A percentile compares a stretch with the other conserved stretches of the same genome.
phyloP scores from a whole-genome alignment of 176 grass and related monocot genomes.

The Lolium perenne region DNA sequence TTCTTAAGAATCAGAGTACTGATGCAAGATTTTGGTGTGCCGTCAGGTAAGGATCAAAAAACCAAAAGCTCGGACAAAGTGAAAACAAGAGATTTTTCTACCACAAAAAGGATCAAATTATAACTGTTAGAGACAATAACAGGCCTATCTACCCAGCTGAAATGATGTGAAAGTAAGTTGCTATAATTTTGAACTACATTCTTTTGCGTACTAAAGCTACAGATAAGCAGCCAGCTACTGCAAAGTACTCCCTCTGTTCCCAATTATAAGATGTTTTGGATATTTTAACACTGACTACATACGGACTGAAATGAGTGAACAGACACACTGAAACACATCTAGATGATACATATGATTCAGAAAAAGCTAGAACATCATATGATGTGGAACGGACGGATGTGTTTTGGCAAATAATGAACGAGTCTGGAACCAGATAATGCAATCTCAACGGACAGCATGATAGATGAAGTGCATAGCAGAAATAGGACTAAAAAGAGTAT shows the following conservation, averaged over 20 bases:
- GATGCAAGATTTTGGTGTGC: background rate
- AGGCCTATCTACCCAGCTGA: background rate
- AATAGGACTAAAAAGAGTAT: background rate
- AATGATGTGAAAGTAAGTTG: constrained; percentile 2
- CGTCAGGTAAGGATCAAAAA: background rate
- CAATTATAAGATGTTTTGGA: no score
- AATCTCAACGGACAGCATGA: background rate
- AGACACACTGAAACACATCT: no score
- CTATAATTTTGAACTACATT: background rate
- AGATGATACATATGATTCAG: no score
- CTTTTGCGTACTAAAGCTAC: background rate
- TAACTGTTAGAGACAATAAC: background rate
- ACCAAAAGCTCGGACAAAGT: background rate
- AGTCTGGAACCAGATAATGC: background rate
- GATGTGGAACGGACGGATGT: no score
- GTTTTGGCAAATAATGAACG: background rate
- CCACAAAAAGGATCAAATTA: background rate
- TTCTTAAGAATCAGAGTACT: background rate
- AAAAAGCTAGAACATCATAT: no score
- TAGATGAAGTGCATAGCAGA: background rate
- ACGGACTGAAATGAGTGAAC: no score
- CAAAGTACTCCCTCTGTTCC: background rate
- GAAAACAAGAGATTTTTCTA: background rate
- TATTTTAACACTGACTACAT: no score
- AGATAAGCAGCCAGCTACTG: background rate